Evolutionary conservation across 2,329 filamentous ascomycete species (phyloP), one percentile per base, ranked within the genome.

Genomic region (Nemania sp.): DNA sequence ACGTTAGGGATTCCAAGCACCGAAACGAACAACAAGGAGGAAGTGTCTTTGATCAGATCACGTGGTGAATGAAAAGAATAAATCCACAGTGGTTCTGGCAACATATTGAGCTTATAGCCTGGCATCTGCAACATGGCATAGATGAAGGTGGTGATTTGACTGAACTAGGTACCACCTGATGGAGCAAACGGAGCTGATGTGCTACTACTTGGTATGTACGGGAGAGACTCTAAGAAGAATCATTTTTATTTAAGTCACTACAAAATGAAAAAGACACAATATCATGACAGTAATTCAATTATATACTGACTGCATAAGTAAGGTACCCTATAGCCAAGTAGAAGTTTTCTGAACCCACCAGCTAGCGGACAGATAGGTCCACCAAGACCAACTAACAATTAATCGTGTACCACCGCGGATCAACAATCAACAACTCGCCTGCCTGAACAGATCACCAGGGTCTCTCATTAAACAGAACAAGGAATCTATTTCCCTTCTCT

Each of bases 41-140:
- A 18, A 46, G 20, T 20, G 2, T 51, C 32, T 49, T 64, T 49
- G 52, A 43, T 39, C 39, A 43, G 21, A 51, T 64, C 45, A 51
- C 32, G n/a, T 64, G 62, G 62, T 64, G 51, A 62, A 29, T 32
- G 5, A 4, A 20, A 9, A 17, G 13, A 17, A 11, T 35, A n/a
- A n/a, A n/a, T 25, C 13, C 11, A 37, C 37, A 15, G 2, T 54
- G 20, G 40, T 52, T 5, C 20, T 7, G 34, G 34, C 1, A 5
- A n/a, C 3, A 50, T 17, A 45, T 21, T 18, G 13, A 29, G 10
- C 3, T 49, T 45, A 18, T 20, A 21, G 13, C 35, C 40, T 50
- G 51, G 17, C 37, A 40, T 50, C n/a, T n/a, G n/a, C 17, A 21
- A 13, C 35, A 46, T 50, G 51, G 17, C 37, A 40, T 50, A n/a